Evolutionary conservation across 2,329 filamentous ascomycete genomes (phyloP), one percentile per base, ranked within the genome.

Genomic region (Torrubiellomyces zombiae): DNA sequence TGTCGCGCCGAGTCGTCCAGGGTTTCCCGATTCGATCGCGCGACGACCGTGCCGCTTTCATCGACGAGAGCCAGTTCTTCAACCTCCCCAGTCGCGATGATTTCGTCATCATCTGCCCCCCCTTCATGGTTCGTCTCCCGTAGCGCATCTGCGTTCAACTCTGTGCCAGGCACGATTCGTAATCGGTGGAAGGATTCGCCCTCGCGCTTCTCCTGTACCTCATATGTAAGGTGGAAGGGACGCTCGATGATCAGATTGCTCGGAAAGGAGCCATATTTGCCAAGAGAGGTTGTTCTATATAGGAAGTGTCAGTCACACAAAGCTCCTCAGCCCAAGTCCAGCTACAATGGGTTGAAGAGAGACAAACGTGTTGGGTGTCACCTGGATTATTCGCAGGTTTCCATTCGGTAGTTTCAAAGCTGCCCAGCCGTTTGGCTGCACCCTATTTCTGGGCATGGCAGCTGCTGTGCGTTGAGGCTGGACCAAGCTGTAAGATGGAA

Each of bases 241-340:
- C 89, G 75, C n/a, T 82, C 77, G 33, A 98, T 68, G 22, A 98
- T 70, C 16, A 89, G 67, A 45, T 95, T 94, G 26, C 80, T 73
- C 10, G 81, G 76, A 45, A 98, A 94, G 2, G 72, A 71, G 35
- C 89, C 89, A 47, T 89, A 92, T 67, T 94, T 95, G 28, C 83
- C 83, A 17, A 95, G 61, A 2, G 80, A 82, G 35, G 95, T 77
- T 21, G 71, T 80, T 20, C 85, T 94, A 39, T 19, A 46, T 19
- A 19, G 11, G 18, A 31, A 43, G 26, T 20, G 37, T 48, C 31
- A 44, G 40, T 33, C 30, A 31, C 18, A 25, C 20, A 19, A 26
- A 15, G 6, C 9, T 18, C 13, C 9, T 19, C 9, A n/a, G 17
- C 10, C 11, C 14, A 19, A 13, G 11, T 18, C 8, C 18, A 10